Evolutionary conservation across 148 eudicot species (phyloP), one percentile per base, ranked within the genome.

Genomic region (Cornus kousa): DNA sequence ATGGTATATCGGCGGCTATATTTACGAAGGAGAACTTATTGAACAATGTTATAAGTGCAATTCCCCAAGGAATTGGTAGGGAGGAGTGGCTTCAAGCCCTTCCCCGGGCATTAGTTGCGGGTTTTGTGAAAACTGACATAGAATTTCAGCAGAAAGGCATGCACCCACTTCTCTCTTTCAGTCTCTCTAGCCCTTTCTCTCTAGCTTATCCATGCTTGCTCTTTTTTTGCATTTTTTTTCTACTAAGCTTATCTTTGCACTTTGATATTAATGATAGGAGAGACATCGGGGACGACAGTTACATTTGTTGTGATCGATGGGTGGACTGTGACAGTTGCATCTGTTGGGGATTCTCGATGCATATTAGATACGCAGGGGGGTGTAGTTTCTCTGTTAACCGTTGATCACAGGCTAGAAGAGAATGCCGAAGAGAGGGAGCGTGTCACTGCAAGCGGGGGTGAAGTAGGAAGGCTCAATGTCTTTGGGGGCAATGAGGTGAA

Each of bases 341-440:
- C 98, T 84, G 99, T 96, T 24, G 99, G 99, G 64, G 98, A 96
- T 86, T 96, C 99, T 67, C 81, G 99, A 77, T 96, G 99, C 90
- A 92, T 96, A 79, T 83, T 96, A 85, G 99, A 96, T 83, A 89
- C 97, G 62, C 94, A 88, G 76, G 97, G 95, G 16, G 99, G 99
- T 77, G 91, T 89, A n/a, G 91, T 96, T 77, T 89, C 95, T 76
- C 88, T 92, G 60, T 84, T 96, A 80, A 93, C 99, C 4, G 98
- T 94, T 78, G 99, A 96, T 84, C 99, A 96, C 75, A 87, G 98
- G 46, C 88, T 96, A 80, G 99, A 96, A 85, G 98, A 94, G 82
- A 96, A 96, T 79, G 92, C 77, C 40, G 99, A 94, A 82, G 99
- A 96, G 78, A 88, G 99, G 81, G 91, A 92, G 59, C 98, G 98